phyloP scores from a whole-genome alignment of 139 green algal genomes.

The Pleodorina starrii region DNA sequence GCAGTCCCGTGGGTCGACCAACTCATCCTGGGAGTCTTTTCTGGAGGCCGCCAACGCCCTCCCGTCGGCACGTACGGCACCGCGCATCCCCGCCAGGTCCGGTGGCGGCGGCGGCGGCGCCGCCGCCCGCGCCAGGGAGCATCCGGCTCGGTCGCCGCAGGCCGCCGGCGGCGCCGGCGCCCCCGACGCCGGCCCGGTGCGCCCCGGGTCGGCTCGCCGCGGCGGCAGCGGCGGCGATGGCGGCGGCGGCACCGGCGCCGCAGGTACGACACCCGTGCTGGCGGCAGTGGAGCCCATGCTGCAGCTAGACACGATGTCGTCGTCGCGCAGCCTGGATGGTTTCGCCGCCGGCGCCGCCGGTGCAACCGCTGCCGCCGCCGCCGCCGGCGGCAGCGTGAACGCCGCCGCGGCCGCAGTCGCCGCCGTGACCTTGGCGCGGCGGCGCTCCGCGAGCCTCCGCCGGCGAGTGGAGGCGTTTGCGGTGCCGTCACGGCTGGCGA shows the following conservation, averaged over 20 bases:
- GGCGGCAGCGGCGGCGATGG: neutral
- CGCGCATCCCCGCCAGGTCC: neutral
- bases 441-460: neutral
- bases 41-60: neutral
- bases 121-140: neutral
- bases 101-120: neutral
- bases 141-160: neutral
- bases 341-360: neutral
- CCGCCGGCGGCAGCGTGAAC: neutral
- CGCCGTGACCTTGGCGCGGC: neutral
- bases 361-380: neutral
- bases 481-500: neutral
- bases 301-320: neutral
- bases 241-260: neutral
- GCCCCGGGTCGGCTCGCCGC: neutral
- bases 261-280: neutral
- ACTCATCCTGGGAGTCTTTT: conserved; percentile 27
- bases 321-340: neutral
- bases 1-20: neutral
- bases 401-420: neutral
- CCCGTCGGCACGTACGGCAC: neutral
- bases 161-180: neutral
- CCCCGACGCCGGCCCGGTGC: neutral
- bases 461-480: neutral
- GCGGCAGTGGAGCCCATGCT: neutral